phyloP scores from a whole-genome alignment of 108 stramenopile genomes.

The Conticribra guillardii region DNA sequence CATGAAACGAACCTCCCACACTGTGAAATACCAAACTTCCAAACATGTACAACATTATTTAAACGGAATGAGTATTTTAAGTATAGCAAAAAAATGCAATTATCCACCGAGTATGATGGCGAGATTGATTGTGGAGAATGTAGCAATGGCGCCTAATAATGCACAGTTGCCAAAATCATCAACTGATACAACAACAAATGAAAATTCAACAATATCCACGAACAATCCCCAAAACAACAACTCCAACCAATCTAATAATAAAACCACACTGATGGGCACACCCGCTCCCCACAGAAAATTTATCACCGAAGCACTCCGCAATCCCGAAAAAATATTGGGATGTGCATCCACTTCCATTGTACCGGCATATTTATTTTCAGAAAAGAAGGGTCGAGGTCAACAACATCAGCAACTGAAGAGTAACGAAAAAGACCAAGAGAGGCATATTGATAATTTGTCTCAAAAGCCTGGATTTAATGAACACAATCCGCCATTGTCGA shows the following conservation, averaged over 20 bases:
- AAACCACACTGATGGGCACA: too few species aligned
- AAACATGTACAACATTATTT: slow-evolving; percentile 48
- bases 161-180: not conserved
- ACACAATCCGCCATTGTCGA: slow-evolving; percentile 41
- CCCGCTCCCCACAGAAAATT: slow-evolving; percentile 18
- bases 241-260: too few species aligned
- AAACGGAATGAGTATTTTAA: slow-evolving; percentile 58
- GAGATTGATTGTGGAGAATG: slow-evolving; percentile 69
- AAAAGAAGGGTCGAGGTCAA: slow-evolving; percentile 32
- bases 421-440: not conserved
- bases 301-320: slow-evolving; percentile 61
- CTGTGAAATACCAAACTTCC: slow-evolving; percentile 38
- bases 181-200: not conserved
- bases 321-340: slow-evolving; percentile 58
- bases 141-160: slow-evolving; percentile 25
- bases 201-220: too few species aligned
- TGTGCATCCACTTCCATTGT: slow-evolving; percentile 38
- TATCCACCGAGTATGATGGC: slow-evolving; percentile 72
- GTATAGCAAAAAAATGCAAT: slow-evolving; percentile 59
- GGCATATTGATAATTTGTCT: not conserved
- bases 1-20: slow-evolving; percentile 58
- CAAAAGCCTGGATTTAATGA: too few species aligned
- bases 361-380: slow-evolving; percentile 58
- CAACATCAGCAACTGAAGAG: not conserved
- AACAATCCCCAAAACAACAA: too few species aligned